Evolutionary conservation across 2,329 filamentous ascomycete genomes (phyloP), one percentile per base, ranked within the genome.

Genomic region (Bipolaris sorokiniana): DNA sequence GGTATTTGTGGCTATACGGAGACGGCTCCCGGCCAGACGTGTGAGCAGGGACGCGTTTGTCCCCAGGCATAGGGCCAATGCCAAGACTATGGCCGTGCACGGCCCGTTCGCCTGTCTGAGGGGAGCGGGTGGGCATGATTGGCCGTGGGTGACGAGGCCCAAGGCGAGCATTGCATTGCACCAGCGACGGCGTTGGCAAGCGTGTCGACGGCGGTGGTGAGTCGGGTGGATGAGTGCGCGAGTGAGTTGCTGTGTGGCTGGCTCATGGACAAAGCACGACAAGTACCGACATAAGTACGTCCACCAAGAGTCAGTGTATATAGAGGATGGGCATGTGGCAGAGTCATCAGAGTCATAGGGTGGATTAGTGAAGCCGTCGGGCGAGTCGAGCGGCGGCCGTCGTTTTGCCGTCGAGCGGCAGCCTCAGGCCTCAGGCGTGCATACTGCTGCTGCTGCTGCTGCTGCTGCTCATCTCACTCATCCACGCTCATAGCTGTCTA

Each of bases 11-110:
- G 66, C 63, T 54, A 67, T 62, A 65, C 61, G 53, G 50, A 59
- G 60, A 58, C 55, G 23, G 22, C 15, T 44, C 41, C 41, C 22
- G 22, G 41, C 23, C 22, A 16, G 7, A 10, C 41, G n/a, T 10
- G 41, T 28, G 41, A 22, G 41, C 41, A 55, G 60, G 52, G 61
- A 48, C 56, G 58, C 57, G 56, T 58, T 60, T 68, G 62, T 57
- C 67, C 69, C 59, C 68, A 73, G 62, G 60, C 64, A 46, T 70
- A 66, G 59, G 70, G 67, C 64, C 63, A 70, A 55, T 54, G 65
- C 68, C 62, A 68, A 66, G 67, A 23, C 44, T 58, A 67, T 67
- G 65, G 61, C 62, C 59, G 69, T 70, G 68, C 64, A 61, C 63
- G 37, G 37, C 42, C 54, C 58, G 67, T 52, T 31, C 48, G 51